These are phyloP conservation scores for Panus rudis DNA, from an alignment of 768 basidiomycete genomes.

Conservation along the genomic window DNA sequence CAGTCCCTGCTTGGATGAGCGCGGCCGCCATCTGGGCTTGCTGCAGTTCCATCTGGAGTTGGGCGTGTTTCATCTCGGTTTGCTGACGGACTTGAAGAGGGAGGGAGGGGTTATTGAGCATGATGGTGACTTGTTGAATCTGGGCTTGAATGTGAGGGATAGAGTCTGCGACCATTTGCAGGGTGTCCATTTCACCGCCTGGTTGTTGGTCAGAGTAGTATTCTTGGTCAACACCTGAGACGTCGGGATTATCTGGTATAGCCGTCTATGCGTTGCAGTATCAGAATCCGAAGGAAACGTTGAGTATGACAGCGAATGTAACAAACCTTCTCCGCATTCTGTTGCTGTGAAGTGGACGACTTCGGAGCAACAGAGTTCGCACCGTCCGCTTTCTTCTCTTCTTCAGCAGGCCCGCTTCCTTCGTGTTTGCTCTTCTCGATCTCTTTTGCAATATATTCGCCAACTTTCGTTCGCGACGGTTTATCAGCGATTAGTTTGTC, in stretches of 20 bases:
- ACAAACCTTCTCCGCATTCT: background rate
- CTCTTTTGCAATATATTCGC: slow-evolving; percentile 74
- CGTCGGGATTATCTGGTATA: no score
- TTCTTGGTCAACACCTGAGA: slow-evolving; percentile 39
- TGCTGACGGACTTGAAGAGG: slow-evolving; percentile 68
- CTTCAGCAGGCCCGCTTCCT: slow-evolving; percentile 24
- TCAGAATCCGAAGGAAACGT: background rate
- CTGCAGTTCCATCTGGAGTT: slow-evolving; percentile 70
- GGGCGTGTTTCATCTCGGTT: slow-evolving; percentile 78
- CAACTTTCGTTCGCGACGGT: slow-evolving; percentile 67
- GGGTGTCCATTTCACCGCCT: slow-evolving; percentile 57
- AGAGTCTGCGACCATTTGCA: slow-evolving; percentile 63
- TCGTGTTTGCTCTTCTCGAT: slow-evolving; percentile 75
- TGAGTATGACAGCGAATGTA: background rate
- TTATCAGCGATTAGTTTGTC: slow-evolving; percentile 83
- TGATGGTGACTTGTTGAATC: slow-evolving; percentile 69
- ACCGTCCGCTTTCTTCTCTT: slow-evolving; percentile 7
- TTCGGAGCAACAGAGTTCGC: background rate
- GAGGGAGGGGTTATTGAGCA: slow-evolving; percentile 73
- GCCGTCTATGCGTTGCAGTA: background rate
- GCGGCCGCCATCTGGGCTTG: slow-evolving; percentile 71
- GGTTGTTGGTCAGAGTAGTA: slow-evolving; percentile 70
- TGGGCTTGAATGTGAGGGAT: slow-evolving; percentile 84
- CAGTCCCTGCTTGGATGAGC: slow-evolving; percentile 17
- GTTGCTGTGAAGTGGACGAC: background rate